Percentiles rank a stretch among this genome's conserved stretches.
These are phyloP conservation scores for Cyclocybe aegerita DNA, from an alignment of 768 basidiomycete species.

Conservation along the genomic window DNA sequence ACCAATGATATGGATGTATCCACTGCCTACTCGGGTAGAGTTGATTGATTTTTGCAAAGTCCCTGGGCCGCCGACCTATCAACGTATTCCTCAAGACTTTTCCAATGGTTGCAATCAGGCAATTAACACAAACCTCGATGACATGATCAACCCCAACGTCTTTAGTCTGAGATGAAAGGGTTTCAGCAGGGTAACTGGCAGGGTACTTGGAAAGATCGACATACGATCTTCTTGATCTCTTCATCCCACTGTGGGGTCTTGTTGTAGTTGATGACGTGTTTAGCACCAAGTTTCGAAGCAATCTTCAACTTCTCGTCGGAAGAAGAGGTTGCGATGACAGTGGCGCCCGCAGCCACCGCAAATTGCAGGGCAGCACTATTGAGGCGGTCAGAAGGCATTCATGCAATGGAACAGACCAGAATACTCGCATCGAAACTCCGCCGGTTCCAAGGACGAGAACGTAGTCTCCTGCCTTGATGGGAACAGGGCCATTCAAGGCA, in stretches of 20 bases:
- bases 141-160: slow-evolving; percentile 38
- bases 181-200: neutral
- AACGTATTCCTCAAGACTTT: neutral
- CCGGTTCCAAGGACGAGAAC: slow-evolving; percentile 62
- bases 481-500: slow-evolving; percentile 46
- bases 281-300: slow-evolving; percentile 50
- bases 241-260: slow-evolving; percentile 58
- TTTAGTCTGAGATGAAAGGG: slow-evolving; percentile 27
- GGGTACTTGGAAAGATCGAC: slow-evolving; percentile 10
- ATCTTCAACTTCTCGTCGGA: slow-evolving; percentile 61
- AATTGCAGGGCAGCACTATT: slow-evolving; percentile 56
- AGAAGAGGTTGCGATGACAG: slow-evolving; percentile 66
- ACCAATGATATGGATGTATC: slow-evolving; percentile 51
- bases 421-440: slow-evolving; percentile 50
- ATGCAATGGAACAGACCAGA: neutral
- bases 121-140: slow-evolving; percentile 28
- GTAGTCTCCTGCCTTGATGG: slow-evolving; percentile 57
- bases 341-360: slow-evolving; percentile 61
- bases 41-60: slow-evolving; percentile 46
- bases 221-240: slow-evolving; percentile 43
- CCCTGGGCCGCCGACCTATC: slow-evolving; percentile 55
- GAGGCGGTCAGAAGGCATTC: neutral
- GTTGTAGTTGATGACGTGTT: slow-evolving; percentile 63
- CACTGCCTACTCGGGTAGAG: slow-evolving; percentile 34
- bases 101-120: neutral